Evolutionary conservation across 345 rosid genomes (phyloP).

Genomic region (Dipteronia dyeriana): DNA sequence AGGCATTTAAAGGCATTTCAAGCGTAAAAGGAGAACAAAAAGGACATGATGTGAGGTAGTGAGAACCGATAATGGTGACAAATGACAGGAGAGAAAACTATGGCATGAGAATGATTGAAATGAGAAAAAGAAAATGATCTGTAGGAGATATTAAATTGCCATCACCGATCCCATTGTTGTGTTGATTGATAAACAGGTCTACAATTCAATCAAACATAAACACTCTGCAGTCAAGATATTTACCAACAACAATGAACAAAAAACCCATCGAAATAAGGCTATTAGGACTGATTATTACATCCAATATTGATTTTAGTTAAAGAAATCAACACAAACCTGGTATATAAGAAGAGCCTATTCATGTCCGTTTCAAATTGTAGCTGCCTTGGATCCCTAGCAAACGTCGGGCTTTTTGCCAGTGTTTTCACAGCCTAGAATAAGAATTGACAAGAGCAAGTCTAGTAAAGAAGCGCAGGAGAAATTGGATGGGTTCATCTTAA

Average conservation of each 20-base stretch:
- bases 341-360: slow-evolving; percentile 72
- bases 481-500: too few relatives aligned
- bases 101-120: neutral
- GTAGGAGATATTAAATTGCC: neutral
- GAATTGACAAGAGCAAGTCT: neutral
- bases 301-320: neutral
- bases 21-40: neutral
- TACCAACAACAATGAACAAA: neutral
- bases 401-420: slow-evolving; percentile 68
- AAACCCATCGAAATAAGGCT: too few relatives aligned
- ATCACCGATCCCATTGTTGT: neutral
- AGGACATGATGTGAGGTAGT: neutral
- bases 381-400: slow-evolving; percentile 69
- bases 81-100: too few relatives aligned
- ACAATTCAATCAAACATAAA: neutral
- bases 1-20: neutral
- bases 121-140: too few relatives aligned
- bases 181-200: neutral
- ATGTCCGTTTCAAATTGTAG: slow-evolving; percentile 80
- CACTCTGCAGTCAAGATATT: neutral
- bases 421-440: slow-evolving; percentile 59
- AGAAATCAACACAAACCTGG: slow-evolving; percentile 47
- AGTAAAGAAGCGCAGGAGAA: neutral
- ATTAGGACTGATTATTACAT: neutral
- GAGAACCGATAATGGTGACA: neutral